Percentiles rank a stretch among this genome's conserved stretches.
Evolutionary conservation across 2,329 filamentous ascomycete species (phyloP).

Genomic region (Fusarium acutatum): DNA sequence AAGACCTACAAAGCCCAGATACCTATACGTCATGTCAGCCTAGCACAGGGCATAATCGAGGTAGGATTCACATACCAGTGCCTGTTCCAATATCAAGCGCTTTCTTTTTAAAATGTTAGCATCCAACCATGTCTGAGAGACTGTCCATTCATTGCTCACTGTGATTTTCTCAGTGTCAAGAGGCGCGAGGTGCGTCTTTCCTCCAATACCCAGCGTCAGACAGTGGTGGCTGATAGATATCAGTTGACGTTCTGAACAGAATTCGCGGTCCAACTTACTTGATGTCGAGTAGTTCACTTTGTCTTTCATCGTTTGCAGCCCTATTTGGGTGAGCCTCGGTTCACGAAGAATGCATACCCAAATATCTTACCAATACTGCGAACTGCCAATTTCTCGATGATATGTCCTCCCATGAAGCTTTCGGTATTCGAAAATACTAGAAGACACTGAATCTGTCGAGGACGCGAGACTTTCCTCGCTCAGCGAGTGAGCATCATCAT

Average conservation of each 20-base stretch:
- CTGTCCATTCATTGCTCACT: not conserved
- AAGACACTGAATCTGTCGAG: slow-evolving; percentile 3
- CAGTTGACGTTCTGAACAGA: accelerated
- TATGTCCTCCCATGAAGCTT: slow-evolving; percentile 15
- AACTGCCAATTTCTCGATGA: slow-evolving; percentile 7
- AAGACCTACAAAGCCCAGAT: slow-evolving; percentile 9
- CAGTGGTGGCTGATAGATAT: not conserved
- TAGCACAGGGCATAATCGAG: accelerated
- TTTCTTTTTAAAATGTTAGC: not conserved
- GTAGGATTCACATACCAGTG: not conserved
- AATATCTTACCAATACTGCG: slow-evolving; percentile 5
- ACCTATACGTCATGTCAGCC: not conserved
- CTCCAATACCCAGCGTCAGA: not conserved
- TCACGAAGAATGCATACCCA: accelerated
- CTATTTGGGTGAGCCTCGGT: not conserved
- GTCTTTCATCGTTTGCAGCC: slow-evolving; percentile 6
- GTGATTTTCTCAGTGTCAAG: not conserved
- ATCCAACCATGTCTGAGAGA: not conserved
- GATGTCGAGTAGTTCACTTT: slow-evolving; percentile 6
- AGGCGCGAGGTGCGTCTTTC: slow-evolving; percentile 9
- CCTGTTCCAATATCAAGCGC: slow-evolving; percentile 11
- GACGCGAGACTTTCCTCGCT: not conserved
- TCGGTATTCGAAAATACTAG: slow-evolving; percentile 14
- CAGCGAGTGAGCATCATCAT: not conserved
- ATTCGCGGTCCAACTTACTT: not conserved